Percentiles rank a stretch among this genome's conserved stretches.
Evolutionary conservation across 192 early-diverging fungal species (phyloP).

Genomic region (Gigaspora rosea): DNA sequence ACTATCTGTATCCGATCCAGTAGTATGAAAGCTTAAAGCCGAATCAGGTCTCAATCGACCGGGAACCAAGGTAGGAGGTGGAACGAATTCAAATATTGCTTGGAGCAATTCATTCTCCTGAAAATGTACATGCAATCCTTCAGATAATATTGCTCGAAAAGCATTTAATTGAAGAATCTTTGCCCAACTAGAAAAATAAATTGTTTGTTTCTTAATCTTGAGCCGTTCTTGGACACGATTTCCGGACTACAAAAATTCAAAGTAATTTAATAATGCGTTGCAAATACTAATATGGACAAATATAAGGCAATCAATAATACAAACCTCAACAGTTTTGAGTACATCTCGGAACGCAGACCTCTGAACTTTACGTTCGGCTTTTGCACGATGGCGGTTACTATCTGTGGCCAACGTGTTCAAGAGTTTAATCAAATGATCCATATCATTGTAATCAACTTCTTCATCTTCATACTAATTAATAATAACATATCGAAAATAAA

Average conservation of each 20-base stretch:
- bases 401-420: constrained; percentile 59
- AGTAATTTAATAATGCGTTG: not conserved
- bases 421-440: constrained; percentile 41
- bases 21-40: constrained; percentile 25
- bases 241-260: not conserved
- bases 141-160: constrained; percentile 11
- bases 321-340: constrained; percentile 57
- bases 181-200: constrained; percentile 24
- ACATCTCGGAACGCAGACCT: constrained; percentile 69
- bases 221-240: constrained; percentile 5
- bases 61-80: not conserved
- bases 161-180: constrained; percentile 21
- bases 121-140: constrained; percentile 25
- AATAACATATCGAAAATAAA: not conserved
- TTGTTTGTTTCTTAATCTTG: constrained; percentile 29
- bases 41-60: not conserved
- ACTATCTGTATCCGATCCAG: constrained; percentile 27
- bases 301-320: not conserved
- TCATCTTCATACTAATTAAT: constrained; percentile 17
- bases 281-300: not conserved
- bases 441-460: constrained; percentile 47
- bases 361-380: constrained; percentile 58
- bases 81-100: constrained; percentile 17
- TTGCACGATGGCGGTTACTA: constrained; percentile 56
- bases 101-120: constrained; percentile 19